A percentile compares a stretch with the other conserved stretches of the same genome.
Evolutionary conservation across 345 rosid species (phyloP).

Genomic region (Rhodamnia rubescens): DNA sequence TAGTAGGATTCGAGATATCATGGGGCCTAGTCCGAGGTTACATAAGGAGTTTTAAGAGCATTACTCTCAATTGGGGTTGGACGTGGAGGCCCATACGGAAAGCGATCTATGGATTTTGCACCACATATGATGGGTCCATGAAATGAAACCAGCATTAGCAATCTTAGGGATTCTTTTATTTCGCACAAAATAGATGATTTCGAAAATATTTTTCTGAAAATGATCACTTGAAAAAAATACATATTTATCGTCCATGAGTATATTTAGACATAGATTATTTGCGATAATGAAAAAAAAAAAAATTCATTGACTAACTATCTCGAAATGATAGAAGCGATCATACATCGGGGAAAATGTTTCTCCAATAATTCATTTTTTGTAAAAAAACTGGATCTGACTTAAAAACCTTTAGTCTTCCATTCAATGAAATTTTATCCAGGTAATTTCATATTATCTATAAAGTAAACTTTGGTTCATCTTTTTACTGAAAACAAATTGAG

Average conservation of each 20-base stretch:
- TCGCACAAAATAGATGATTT: fast-evolving
- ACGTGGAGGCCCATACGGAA: background rate
- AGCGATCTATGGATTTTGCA: background rate
- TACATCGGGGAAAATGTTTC: background rate
- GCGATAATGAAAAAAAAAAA: background rate
- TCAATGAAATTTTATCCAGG: background rate
- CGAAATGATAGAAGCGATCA: background rate
- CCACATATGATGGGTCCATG: background rate
- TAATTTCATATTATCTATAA: background rate
- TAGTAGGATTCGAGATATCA: no score
- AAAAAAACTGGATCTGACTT: background rate
- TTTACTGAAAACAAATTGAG: background rate
- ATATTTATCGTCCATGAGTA: fast-evolving
- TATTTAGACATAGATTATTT: background rate
- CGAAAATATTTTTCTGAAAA: background rate
- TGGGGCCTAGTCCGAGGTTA: background rate
- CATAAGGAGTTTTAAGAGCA: background rate
- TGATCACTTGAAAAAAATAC: background rate
- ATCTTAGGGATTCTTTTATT: background rate
- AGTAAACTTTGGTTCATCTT: background rate
- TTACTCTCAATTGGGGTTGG: background rate
- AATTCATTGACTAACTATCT: background rate
- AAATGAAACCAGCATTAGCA: background rate
- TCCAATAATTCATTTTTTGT: background rate
- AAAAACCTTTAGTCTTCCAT: background rate